phyloP scores from a whole-genome alignment of 805 yeast genomes.

The Myxozyma neglecta region DNA sequence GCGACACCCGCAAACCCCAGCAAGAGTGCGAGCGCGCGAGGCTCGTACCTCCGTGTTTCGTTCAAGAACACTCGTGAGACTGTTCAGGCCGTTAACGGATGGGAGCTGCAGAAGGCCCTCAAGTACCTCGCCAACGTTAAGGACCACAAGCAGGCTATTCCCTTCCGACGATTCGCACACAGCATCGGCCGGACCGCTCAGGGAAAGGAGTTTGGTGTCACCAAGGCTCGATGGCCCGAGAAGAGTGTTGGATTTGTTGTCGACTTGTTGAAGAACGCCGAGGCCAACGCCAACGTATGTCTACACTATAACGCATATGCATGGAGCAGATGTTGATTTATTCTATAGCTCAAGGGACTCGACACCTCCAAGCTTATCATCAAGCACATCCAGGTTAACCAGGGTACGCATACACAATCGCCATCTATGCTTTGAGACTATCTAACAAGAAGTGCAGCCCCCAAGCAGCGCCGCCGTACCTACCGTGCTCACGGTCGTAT shows the following conservation, averaged over 20 bases:
- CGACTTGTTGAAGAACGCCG: slow-evolving; percentile 95
- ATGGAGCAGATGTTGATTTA: slow-evolving; percentile 1
- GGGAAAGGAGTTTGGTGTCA: slow-evolving; percentile 99
- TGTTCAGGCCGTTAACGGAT: slow-evolving; percentile 97
- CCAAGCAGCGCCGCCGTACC: slow-evolving; percentile 99
- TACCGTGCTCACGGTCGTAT: slow-evolving; percentile 99
- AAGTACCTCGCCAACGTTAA: slow-evolving; percentile 92
- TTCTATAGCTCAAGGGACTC: slow-evolving; percentile 80
- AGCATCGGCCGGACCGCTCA: slow-evolving; percentile 99
- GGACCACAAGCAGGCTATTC: slow-evolving; percentile 99
- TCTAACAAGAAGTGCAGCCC: slow-evolving; percentile 52
- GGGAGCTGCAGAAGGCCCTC: slow-evolving; percentile 96
- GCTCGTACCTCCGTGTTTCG: slow-evolving; percentile 98
- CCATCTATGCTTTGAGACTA: neutral
- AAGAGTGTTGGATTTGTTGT: slow-evolving; percentile 95
- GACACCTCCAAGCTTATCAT: slow-evolving; percentile 91
- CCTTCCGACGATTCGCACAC: slow-evolving; percentile 96
- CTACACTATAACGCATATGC: neutral
- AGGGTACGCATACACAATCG: slow-evolving; percentile 39
- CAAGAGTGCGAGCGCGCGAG: slow-evolving; percentile 98
- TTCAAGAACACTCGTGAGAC: slow-evolving; percentile 99
- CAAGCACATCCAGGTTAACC: slow-evolving; percentile 99
- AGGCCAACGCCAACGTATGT: slow-evolving; percentile 86
- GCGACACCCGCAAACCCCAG: slow-evolving; percentile 99
- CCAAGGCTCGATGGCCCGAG: slow-evolving; percentile 99